phyloP scores from a whole-genome alignment of 768 basidiomycete genomes.

The Lentinula aciculospora region DNA sequence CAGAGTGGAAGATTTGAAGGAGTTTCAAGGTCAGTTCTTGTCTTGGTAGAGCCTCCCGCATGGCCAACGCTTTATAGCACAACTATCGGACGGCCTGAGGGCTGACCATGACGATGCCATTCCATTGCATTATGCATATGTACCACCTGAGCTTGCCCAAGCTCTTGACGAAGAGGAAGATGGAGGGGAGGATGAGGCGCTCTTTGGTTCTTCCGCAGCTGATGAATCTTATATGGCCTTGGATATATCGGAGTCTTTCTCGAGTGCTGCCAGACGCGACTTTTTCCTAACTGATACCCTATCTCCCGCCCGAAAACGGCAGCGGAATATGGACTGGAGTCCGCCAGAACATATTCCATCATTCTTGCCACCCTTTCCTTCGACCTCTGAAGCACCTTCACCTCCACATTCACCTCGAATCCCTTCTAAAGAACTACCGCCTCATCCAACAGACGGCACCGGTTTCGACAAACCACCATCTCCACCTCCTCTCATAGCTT shows the following conservation, averaged over 20 bases:
- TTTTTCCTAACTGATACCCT: slow-evolving; percentile 56
- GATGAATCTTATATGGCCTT: slow-evolving; percentile 13
- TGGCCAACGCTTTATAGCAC: slow-evolving; percentile 40
- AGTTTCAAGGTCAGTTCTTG: slow-evolving; percentile 58
- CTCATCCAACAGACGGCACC: slow-evolving; percentile 25
- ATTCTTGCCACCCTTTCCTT: slow-evolving; percentile 67
- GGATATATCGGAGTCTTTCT: slow-evolving; percentile 12
- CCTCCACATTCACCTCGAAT: slow-evolving; percentile 30
- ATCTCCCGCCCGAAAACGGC: slow-evolving; percentile 53
- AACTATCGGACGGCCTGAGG: slow-evolving; percentile 52
- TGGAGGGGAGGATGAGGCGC: slow-evolving; percentile 23
- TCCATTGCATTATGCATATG: slow-evolving; percentile 41
- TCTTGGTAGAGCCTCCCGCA: slow-evolving; percentile 13
- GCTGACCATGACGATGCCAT: slow-evolving; percentile 52
- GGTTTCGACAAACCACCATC: slow-evolving; percentile 32
- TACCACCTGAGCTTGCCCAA: slow-evolving; percentile 11
- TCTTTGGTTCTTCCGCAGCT: slow-evolving; percentile 13
- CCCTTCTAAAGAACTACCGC: slow-evolving; percentile 26
- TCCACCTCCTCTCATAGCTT: slow-evolving; percentile 23
- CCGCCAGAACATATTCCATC: slow-evolving; percentile 60
- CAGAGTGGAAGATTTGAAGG: slow-evolving; percentile 67
- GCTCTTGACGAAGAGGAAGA: slow-evolving; percentile 11
- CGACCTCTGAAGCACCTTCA: slow-evolving; percentile 21
- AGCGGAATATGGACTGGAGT: slow-evolving; percentile 50
- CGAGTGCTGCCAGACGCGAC: slow-evolving; percentile 40